phyloP scores from a whole-genome alignment of 2,329 filamentous ascomycete genomes.

The Aspergillus proliferans region DNA sequence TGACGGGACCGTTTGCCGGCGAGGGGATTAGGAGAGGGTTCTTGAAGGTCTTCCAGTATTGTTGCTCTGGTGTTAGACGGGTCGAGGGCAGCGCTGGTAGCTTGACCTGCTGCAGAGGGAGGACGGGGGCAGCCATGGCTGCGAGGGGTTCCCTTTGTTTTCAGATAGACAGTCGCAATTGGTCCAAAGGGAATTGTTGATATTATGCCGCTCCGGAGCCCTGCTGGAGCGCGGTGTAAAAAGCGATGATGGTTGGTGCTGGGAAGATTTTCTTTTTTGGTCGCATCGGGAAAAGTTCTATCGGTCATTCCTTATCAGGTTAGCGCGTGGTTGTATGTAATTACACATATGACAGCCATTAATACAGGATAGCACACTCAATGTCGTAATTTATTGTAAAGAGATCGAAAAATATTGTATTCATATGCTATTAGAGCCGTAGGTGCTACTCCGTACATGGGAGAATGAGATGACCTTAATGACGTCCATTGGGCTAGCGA shows the following conservation, averaged over 20 bases:
- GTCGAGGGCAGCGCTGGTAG: constrained; percentile 75
- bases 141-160: constrained; percentile 1
- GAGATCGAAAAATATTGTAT: too few relatives aligned
- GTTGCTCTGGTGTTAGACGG: constrained; percentile 75
- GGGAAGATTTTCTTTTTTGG: neutral
- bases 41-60: constrained; percentile 94
- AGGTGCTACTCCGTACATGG: neutral
- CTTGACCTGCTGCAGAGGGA: constrained; percentile 72
- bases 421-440: neutral
- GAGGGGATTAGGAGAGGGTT: constrained; percentile 85
- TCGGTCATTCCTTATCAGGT: neutral
- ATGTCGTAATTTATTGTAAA: too few relatives aligned
- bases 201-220: neutral
- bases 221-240: neutral
- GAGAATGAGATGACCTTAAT: too few relatives aligned
- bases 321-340: neutral
- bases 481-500: too few relatives aligned
- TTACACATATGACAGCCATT: neutral
- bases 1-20: constrained; percentile 82
- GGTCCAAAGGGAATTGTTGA: neutral
- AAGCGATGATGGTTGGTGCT: neutral
- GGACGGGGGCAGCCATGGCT: constrained; percentile 78
- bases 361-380: too few relatives aligned
- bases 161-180: constrained; percentile 1
- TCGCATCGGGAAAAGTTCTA: constrained; percentile 1